Conservation (phyloP, 306 rosid genomes). For the Quercus parvula region DNA sequence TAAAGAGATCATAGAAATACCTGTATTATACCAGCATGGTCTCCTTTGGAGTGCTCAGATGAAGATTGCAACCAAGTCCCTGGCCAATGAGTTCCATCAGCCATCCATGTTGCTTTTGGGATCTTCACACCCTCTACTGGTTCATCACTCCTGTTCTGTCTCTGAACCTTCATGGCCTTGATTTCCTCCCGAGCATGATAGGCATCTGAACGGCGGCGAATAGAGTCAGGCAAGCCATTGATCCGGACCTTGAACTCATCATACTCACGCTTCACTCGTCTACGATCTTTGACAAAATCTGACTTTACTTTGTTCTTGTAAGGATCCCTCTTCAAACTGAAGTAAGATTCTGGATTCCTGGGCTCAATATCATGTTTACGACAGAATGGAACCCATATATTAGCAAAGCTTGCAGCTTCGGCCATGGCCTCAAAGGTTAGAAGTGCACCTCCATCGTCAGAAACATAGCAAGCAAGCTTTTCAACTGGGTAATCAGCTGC, state of each 20-base stretch:
- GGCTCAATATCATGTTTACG: slow-evolving; percentile 95
- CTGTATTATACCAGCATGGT: slow-evolving; percentile 97
- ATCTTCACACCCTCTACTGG: slow-evolving; percentile 66
- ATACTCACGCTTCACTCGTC: slow-evolving; percentile 93
- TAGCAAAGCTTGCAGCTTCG: slow-evolving; percentile 97
- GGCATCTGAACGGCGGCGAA: slow-evolving; percentile 93
- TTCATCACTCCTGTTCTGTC: slow-evolving; percentile 75
- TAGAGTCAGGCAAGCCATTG: slow-evolving; percentile 89
- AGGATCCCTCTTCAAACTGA: slow-evolving; percentile 85
- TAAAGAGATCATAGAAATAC: slow-evolving; percentile 35
- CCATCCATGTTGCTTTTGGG: slow-evolving; percentile 98
- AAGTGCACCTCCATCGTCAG: slow-evolving; percentile 99
- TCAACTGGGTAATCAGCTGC: slow-evolving; percentile 96
- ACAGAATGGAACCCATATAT: slow-evolving; percentile 89
- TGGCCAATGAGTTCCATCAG: slow-evolving; percentile 98
- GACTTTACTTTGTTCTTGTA: slow-evolving; percentile 80
- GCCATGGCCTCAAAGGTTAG: slow-evolving; percentile 99
- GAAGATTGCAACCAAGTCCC: slow-evolving; percentile 87
- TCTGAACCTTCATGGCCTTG: slow-evolving; percentile 86
- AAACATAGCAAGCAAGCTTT: slow-evolving; percentile 94
- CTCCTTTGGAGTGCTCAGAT: slow-evolving; percentile 78
- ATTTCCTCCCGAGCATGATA: slow-evolving; percentile 94
- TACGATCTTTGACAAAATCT: slow-evolving; percentile 92
- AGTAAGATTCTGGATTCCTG: slow-evolving; percentile 92
- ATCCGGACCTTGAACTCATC: slow-evolving; percentile 95